These are phyloP conservation scores for Nemophila menziesii DNA, from an alignment of 257 asterid species.

Conservation along the genomic window DNA sequence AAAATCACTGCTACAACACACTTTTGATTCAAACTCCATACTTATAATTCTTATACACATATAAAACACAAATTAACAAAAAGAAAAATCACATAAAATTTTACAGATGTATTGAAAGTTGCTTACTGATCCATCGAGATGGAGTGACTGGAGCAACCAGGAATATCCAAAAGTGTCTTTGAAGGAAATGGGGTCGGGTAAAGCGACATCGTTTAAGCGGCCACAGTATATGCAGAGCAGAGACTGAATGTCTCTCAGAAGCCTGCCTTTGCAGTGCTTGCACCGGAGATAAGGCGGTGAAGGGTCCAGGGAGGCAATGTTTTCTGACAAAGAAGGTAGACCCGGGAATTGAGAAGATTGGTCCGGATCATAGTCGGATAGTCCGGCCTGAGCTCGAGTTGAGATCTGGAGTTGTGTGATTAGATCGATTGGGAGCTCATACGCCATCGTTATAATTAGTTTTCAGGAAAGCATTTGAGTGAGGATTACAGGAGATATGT, in stretches of 20 bases:
- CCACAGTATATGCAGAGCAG: slow-evolving; percentile 70
- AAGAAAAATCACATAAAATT: not conserved
- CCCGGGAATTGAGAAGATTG: slow-evolving; percentile 28
- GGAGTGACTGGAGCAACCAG: slow-evolving; percentile 65
- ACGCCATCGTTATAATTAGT: slow-evolving; percentile 45
- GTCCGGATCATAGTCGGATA: slow-evolving; percentile 54
- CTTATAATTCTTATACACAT: no score
- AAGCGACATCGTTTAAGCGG: slow-evolving; percentile 27
- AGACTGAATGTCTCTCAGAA: slow-evolving; percentile 64
- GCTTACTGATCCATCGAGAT: slow-evolving; percentile 86
- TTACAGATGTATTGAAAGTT: slow-evolving; percentile 4
- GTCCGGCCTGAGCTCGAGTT: slow-evolving; percentile 56
- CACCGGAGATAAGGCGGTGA: slow-evolving; percentile 62
- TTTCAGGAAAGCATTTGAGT: no score
- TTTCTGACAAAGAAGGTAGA: slow-evolving; percentile 54
- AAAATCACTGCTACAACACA: no score
- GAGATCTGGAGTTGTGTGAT: slow-evolving; percentile 56
- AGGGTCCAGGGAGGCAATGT: slow-evolving; percentile 44
- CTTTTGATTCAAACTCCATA: no score
- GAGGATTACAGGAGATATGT: no score
- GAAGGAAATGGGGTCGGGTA: slow-evolving; percentile 47
- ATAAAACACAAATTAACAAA: no score
- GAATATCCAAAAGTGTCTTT: slow-evolving; percentile 49
- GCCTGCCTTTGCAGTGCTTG: slow-evolving; percentile 55
- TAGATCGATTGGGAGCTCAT: slow-evolving; percentile 41